Evolutionary conservation across 805 yeast genomes (phyloP), one percentile per base, ranked within the genome.

Genomic region (Sungouiozyma ichnusensis): DNA sequence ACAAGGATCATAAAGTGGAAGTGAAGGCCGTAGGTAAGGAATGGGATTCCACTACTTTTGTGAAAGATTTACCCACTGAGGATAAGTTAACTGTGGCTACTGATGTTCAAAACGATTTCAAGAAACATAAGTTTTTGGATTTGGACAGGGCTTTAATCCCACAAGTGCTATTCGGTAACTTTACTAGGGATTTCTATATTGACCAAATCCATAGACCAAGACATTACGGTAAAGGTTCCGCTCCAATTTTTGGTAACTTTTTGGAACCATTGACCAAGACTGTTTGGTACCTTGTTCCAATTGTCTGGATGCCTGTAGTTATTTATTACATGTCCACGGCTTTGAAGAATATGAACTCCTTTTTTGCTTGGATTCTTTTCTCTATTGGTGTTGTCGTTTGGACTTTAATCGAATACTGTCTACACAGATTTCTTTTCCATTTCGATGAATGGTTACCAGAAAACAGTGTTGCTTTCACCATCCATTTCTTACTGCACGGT

Each of bases 181-280:
- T 87, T 71, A 58, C 83, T 35, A 90, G 85, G 60, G 94, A 85
- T 35, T 90, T 92, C 57, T 92, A 92, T 63, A 71, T 92, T 57
- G 95, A 87, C 60, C 97, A 92, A 65, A 92, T 92, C 35, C 98
- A 92, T 64, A 79, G 97, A 65, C 98, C 98, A 41, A 80, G 98
- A 60, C 98, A 92, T 64, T 92, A 88, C 60, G 97, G 97, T 50
- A 80, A 87, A 60, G 97, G 96, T 9, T 85, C 96, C 3, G 98
- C 98, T 11, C 96, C 88, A 5, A 62, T 92, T 42, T 92, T 92
- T 63, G 98, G 98, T 38, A 87, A 88, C 64, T 84, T 90, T 63
- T 68, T 92, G 46, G 98, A 92, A 65, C 97, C 97, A 3, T 58
- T 92, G 19, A 78, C 94, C 6, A 69, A 81, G 55, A 92, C 98